Conservation (phyloP, 257 asterid species). For the Fraxinus excelsior region DNA sequence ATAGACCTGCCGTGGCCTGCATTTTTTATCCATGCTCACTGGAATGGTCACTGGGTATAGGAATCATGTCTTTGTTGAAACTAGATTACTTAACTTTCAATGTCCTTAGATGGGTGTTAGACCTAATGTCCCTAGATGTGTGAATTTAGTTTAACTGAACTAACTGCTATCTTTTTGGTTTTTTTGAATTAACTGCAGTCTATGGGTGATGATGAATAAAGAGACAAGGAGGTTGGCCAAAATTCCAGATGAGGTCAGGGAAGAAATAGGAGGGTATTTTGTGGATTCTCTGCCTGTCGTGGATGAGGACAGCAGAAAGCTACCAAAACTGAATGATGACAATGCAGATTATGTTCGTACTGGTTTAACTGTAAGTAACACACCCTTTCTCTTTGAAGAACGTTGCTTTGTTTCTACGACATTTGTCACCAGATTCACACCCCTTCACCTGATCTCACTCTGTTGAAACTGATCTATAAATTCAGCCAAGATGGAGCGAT, state of each 20-base stretch:
- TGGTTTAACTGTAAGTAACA: constrained; percentile 84
- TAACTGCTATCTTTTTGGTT: constrained; percentile 2
- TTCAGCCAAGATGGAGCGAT: constrained; percentile 94
- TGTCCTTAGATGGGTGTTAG: too few species aligned
- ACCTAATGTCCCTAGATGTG: too few species aligned
- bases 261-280: constrained; percentile 73
- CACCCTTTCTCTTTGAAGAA: constrained; percentile 5
- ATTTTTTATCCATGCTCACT: not conserved
- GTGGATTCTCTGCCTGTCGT: constrained; percentile 85
- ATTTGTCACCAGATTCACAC: not conserved
- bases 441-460: not conserved
- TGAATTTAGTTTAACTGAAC: constrained; percentile 1
- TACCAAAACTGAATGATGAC: constrained; percentile 80
- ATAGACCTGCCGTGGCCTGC: constrained; percentile 5
- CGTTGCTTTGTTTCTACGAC: not conserved
- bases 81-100: constrained; percentile 11
- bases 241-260: constrained; percentile 92
- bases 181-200: constrained; percentile 43
- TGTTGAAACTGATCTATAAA: constrained; percentile 15
- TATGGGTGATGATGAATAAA: constrained; percentile 98
- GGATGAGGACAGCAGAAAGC: constrained; percentile 75
- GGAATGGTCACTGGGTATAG: not conserved
- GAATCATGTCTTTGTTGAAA: not conserved
- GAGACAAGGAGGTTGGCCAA: constrained; percentile 88
- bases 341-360: constrained; percentile 63